Percentiles rank a stretch among this genome's conserved stretches.
phyloP scores from a whole-genome alignment of 148 eudicot species.

The Rhododendron kiyosumense region DNA sequence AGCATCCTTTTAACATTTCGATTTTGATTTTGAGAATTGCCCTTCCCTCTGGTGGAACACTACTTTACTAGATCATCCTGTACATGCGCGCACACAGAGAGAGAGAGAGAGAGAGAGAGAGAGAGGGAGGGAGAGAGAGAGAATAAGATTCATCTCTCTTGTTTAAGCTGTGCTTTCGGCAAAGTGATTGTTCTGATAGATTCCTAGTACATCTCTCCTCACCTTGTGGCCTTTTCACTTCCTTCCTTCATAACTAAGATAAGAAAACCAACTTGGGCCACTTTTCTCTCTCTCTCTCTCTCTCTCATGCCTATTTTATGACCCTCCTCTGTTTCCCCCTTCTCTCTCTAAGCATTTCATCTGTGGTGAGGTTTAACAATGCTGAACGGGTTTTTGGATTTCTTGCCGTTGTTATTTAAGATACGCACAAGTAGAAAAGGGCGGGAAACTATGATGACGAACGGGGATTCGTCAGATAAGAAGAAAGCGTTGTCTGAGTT shows the following conservation, averaged over 20 bases:
- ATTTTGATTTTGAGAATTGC: background rate
- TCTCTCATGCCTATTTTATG: background rate
- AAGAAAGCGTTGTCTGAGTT: background rate
- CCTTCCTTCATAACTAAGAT: conserved; percentile 2
- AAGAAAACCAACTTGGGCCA: conserved; percentile 2
- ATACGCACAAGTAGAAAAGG: background rate
- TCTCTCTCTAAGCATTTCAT: background rate
- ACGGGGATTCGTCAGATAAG: background rate
- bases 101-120: background rate
- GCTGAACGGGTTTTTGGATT: background rate
- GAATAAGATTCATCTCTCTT: no score
- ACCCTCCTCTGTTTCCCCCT: background rate
- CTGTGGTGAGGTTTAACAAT: background rate
- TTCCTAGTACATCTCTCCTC: background rate
- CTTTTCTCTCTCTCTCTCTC: background rate
- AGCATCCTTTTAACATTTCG: background rate
- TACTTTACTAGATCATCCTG: background rate
- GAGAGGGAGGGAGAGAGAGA: no score
- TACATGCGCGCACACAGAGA: background rate
- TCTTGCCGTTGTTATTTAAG: background rate
- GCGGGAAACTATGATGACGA: background rate
- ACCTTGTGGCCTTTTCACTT: background rate
- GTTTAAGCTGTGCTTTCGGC: background rate
- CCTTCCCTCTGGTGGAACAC: background rate
- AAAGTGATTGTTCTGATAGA: background rate